Evolutionary conservation across 352 stramenopile species (phyloP).

Genomic region (Phytophthora vignae): DNA sequence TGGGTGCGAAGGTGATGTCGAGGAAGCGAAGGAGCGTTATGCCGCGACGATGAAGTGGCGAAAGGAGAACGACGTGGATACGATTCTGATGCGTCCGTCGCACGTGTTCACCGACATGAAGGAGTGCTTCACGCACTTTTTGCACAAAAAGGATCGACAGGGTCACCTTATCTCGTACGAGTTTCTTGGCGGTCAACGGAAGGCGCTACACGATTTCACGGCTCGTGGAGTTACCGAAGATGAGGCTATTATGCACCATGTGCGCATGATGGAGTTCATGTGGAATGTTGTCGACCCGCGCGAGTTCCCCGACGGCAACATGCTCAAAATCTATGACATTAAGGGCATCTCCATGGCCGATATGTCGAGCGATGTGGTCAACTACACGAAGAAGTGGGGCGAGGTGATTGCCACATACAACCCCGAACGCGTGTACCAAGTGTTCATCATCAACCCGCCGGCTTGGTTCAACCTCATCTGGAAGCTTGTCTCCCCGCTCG

Average conservation of each 20-base stretch:
- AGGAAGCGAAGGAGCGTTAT: constrained; percentile 73
- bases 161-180: constrained; percentile 69
- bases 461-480: constrained; percentile 85
- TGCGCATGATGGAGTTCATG: constrained; percentile 75
- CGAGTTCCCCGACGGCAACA: constrained; percentile 63
- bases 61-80: constrained; percentile 74
- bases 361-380: constrained; percentile 71
- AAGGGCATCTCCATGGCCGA: constrained; percentile 82
- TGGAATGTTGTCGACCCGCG: constrained; percentile 75
- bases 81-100: constrained; percentile 65
- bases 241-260: constrained; percentile 69
- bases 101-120: constrained; percentile 72
- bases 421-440: constrained; percentile 73
- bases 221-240: constrained; percentile 61
- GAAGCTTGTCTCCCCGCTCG: constrained; percentile 76
- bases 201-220: constrained; percentile 65
- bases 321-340: constrained; percentile 81
- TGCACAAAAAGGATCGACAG: constrained; percentile 73
- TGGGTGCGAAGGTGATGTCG: constrained; percentile 72
- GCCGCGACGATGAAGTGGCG: constrained; percentile 69
- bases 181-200: constrained; percentile 67
- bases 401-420: constrained; percentile 75
- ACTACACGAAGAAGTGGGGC: constrained; percentile 75
- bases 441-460: constrained; percentile 80
- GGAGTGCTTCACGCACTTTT: constrained; percentile 63